Evolutionary conservation across 495 filamentous ascomycete species (phyloP), one percentile per base, ranked within the genome.

Genomic region (Podospora bellae-mahoneyi): DNA sequence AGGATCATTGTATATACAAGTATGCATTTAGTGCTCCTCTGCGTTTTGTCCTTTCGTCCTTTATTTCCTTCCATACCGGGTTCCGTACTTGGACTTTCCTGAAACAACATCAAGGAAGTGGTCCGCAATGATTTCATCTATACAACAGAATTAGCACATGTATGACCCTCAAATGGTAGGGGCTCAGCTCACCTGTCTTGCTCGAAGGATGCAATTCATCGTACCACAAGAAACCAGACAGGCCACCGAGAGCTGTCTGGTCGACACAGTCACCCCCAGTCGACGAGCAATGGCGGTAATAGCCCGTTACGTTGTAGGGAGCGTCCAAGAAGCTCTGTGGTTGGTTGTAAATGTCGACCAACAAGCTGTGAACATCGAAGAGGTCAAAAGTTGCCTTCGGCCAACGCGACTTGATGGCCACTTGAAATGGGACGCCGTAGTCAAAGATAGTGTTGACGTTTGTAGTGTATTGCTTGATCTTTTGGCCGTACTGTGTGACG

Each of bases 141-240:
- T 6, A 48, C 39, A 39, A 13, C 15, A 10, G 15, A 3, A 18
- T 48, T 10, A 48, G 39, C 39, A 48, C 39, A 48, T 13, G 9
- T 6, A 13, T 13, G 9, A 13, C 30, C 30, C 30, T 32, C 3
- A 48, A 10, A 13, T 48, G 5, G 9, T 48, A 84, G 66, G 83
- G 81, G 61, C 75, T 74, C 54, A 72, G 75, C 75, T 78, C 75
- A 78, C 81, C 75, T 7, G 85, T 82, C 78, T 85, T 83, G 73
- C 86, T 79, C n/a, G 83, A 85, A 18, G 89, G 88, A 77, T 92
- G 90, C 73, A 92, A 76, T 73, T 87, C 84, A 77, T 92, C 89
- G 67, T 82, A 83, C 81, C 81, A 86, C 66, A 83, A 56, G 66
- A 77, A 82, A n/a, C 83, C 78, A 53, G 73, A 73, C 48, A 74